Conservation (phyloP, 306 rosid species). For the Prunus mume region DNA sequence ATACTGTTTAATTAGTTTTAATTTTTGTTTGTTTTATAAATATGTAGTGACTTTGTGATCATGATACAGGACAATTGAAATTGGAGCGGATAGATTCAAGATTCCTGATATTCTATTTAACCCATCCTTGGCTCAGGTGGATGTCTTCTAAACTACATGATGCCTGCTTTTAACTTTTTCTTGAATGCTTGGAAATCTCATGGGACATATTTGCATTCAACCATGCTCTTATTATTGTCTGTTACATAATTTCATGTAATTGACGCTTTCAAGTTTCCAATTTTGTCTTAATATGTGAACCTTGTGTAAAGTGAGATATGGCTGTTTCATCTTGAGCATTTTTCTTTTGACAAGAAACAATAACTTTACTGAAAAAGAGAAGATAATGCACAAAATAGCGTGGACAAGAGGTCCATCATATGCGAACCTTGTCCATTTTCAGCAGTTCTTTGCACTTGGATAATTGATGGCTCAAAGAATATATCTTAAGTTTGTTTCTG, state of each 20-base stretch:
- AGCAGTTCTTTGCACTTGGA: background rate
- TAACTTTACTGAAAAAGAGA: background rate
- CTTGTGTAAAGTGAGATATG: background rate
- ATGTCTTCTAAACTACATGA: conserved; percentile 18
- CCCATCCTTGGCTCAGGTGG: conserved; percentile 81
- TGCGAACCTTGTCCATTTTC: background rate
- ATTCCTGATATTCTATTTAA: conserved; percentile 93
- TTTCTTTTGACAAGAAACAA: background rate
- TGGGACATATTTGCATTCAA: background rate
- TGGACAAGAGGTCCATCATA: background rate
- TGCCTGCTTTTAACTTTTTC: background rate
- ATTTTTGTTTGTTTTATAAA: conserved; percentile 6
- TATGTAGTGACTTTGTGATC: background rate
- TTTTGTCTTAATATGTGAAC: background rate
- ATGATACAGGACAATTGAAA: conserved; percentile 79
- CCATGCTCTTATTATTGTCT: background rate
- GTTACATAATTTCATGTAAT: background rate
- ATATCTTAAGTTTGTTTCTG: background rate
- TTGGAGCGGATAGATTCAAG: conserved; percentile 97
- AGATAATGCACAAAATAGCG: background rate
- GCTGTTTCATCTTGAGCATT: background rate
- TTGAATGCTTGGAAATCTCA: background rate
- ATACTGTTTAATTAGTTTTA: conserved; percentile 3
- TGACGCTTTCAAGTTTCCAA: background rate
- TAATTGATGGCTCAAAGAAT: background rate